A percentile compares a stretch with the other conserved stretches of the same genome.
Conservation (phyloP, 2,329 filamentous ascomycete genomes). For the Talaromyces sp. region DNA sequence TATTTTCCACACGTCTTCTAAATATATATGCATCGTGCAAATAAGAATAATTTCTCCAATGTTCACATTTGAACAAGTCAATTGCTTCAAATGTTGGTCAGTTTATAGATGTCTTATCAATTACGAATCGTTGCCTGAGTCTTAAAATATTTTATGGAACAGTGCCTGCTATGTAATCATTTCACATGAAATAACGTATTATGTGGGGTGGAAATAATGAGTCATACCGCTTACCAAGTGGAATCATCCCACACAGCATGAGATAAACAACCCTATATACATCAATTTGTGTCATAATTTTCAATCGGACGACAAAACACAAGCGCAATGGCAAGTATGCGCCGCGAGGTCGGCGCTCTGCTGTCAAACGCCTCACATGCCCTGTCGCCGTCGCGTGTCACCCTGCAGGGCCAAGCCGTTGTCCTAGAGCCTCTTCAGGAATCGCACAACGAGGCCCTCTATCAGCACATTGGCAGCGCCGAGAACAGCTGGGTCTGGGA, state of each 20-base stretch:
- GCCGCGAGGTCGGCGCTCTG: not conserved
- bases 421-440: conserved; percentile 21
- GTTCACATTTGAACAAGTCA: too few species aligned
- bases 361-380: conserved; percentile 7
- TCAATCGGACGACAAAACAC: not conserved
- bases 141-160: too few species aligned
- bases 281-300: not conserved
- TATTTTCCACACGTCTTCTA: too few species aligned
- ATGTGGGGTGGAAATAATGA: not conserved
- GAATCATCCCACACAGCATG: not conserved
- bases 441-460: conserved; percentile 27
- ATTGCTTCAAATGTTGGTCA: too few species aligned
- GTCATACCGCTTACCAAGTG: not conserved
- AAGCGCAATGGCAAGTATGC: not conserved
- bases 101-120: too few species aligned
- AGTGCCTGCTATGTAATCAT: not conserved
- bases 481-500: conserved; percentile 32
- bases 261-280: not conserved
- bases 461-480: conserved; percentile 19
- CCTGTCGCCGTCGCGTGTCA: conserved; percentile 6
- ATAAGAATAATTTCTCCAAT: too few species aligned
- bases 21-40: too few species aligned
- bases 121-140: too few species aligned
- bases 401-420: conserved; percentile 21
- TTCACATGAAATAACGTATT: not conserved